Conservation (phyloP, 768 basidiomycete genomes). For the Mycena vulgaris region DNA sequence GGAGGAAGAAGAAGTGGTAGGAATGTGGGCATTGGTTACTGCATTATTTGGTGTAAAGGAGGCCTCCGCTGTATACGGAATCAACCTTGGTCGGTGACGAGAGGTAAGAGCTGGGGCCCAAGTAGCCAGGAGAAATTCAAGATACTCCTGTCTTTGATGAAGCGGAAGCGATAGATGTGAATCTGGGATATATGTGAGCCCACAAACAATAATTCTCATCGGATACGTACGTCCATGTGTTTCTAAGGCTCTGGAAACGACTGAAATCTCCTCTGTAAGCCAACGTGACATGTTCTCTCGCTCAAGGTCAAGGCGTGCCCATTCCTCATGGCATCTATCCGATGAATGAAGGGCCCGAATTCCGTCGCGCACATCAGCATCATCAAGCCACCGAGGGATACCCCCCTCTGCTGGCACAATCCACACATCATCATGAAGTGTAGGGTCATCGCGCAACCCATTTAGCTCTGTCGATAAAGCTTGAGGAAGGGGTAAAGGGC, state of each 20-base stretch:
- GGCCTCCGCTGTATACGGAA: neutral
- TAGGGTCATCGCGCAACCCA: conserved; percentile 33
- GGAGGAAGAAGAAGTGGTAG: too few relatives aligned
- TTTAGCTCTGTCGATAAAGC: conserved; percentile 6
- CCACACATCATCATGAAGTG: conserved; percentile 57
- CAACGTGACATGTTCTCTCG: conserved; percentile 37
- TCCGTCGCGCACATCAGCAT: conserved; percentile 33
- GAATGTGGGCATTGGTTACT: too few relatives aligned
- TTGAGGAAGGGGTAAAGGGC: conserved; percentile 50
- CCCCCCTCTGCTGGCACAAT: conserved; percentile 37
- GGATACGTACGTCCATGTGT: neutral
- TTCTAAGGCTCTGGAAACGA: neutral
- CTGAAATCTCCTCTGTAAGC: neutral
- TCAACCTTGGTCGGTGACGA: neutral
- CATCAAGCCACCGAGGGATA: conserved; percentile 51
- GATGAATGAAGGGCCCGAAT: conserved; percentile 36
- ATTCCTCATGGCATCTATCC: conserved; percentile 39
- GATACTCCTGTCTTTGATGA: neutral
- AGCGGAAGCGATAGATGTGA: neutral
- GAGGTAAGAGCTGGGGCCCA: too few relatives aligned
- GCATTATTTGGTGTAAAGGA: too few relatives aligned
- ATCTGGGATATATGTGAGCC: neutral
- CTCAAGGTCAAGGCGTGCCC: too few relatives aligned
- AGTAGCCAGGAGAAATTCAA: neutral
- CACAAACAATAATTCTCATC: neutral